Evolutionary conservation across 352 stramenopile species (phyloP).

Genomic region (Globisporangium echinulatum): DNA sequence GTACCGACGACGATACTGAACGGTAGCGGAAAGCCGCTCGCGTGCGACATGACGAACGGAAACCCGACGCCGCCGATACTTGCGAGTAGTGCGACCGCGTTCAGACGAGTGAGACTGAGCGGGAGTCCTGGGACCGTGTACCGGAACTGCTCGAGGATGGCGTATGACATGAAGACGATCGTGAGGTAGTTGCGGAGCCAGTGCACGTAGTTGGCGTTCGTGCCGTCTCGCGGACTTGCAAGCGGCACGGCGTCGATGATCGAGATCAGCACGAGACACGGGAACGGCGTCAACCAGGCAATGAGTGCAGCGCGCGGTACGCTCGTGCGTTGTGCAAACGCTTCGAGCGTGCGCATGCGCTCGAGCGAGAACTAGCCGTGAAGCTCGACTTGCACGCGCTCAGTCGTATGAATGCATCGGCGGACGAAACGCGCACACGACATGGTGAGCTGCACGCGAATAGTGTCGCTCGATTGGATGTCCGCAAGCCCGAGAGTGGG

Average conservation of each 20-base stretch:
- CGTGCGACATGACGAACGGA: conserved; percentile 19
- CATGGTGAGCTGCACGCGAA: too few relatives aligned
- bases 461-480: too few relatives aligned
- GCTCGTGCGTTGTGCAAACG: conserved; percentile 7
- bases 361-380: conserved; percentile 30
- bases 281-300: conserved; percentile 22
- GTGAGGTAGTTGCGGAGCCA: conserved; percentile 24
- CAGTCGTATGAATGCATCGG: too few relatives aligned
- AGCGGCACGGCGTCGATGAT: conserved; percentile 23
- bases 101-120: conserved; percentile 9
- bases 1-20: conserved; percentile 25
- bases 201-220: conserved; percentile 28
- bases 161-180: conserved; percentile 22
- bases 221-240: conserved; percentile 13
- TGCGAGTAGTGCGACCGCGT: conserved; percentile 8
- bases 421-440: too few relatives aligned
- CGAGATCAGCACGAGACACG: conserved; percentile 23
- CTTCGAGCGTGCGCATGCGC: conserved; percentile 10
- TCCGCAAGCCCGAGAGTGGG: too few relatives aligned
- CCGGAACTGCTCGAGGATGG: conserved; percentile 23
- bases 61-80: conserved; percentile 16
- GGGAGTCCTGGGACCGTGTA: conserved; percentile 7
- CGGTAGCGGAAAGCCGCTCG: conserved; percentile 35
- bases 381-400: conserved; percentile 18
- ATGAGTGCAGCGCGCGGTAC: conserved; percentile 3